These are phyloP conservation scores for Botryotinia narcissicola DNA, from an alignment of 2,329 filamentous ascomycete species.

Conservation along the genomic window DNA sequence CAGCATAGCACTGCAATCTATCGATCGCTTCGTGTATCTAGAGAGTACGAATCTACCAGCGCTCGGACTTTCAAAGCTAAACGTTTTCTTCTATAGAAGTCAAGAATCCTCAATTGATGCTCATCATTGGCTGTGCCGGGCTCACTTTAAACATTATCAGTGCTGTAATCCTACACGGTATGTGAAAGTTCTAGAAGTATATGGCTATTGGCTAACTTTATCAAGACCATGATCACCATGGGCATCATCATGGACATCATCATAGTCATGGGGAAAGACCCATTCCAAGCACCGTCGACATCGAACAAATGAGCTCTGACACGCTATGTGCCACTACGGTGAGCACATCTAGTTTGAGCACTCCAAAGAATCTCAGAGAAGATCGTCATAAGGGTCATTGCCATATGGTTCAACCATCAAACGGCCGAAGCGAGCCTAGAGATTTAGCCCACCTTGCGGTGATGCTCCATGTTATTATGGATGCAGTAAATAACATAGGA, in stretches of 20 bases:
- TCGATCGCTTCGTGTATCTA: slow-evolving; percentile 65
- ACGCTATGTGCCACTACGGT: slow-evolving; percentile 7
- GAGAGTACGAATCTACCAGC: slow-evolving; percentile 44
- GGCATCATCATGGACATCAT: slow-evolving; percentile 12
- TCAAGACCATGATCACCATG: slow-evolving; percentile 25
- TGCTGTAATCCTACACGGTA: slow-evolving; percentile 63
- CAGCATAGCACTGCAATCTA: slow-evolving; percentile 69
- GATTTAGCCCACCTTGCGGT: slow-evolving; percentile 73
- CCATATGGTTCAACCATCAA: slow-evolving; percentile 40
- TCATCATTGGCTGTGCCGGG: slow-evolving; percentile 68
- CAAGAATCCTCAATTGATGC: slow-evolving; percentile 61
- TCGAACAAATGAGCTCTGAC: slow-evolving; percentile 19
- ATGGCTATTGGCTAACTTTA: slow-evolving; percentile 1
- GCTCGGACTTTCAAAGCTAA: not conserved
- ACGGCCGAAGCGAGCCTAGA: slow-evolving; percentile 42
- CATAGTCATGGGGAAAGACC: not conserved
- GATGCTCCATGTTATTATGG: slow-evolving; percentile 67
- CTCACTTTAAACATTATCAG: slow-evolving; percentile 66
- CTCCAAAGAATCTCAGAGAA: not conserved
- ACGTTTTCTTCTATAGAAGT: slow-evolving; percentile 47
- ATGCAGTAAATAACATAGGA: slow-evolving; percentile 73
- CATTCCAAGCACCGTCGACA: slow-evolving; percentile 1
- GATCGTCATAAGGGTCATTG: slow-evolving; percentile 50
- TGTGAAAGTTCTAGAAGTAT: not conserved
- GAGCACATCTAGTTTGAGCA: not conserved